phyloP scores from a whole-genome alignment of 345 rosid genomes.

The Aegle marmelos region DNA sequence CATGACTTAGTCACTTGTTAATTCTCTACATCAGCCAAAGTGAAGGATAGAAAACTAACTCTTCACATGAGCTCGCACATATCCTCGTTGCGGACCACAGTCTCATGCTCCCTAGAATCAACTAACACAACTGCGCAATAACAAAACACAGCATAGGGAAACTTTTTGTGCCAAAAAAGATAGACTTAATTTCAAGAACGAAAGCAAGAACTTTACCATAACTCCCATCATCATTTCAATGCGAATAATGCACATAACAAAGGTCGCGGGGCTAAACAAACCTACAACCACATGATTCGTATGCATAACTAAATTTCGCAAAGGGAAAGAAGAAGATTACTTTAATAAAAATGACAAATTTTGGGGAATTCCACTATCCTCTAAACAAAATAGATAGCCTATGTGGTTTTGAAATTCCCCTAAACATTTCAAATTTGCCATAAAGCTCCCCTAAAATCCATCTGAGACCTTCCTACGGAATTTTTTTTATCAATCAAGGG shows the following conservation, averaged over 20 bases:
- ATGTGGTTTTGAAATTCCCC: neutral
- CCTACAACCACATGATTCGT: conserved; percentile 44
- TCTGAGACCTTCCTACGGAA: neutral
- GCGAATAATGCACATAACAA: conserved; percentile 98
- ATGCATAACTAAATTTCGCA: neutral
- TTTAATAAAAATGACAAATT: neutral
- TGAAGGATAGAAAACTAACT: conserved; percentile 45
- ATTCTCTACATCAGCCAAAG: conserved; percentile 9
- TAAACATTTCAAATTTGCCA: neutral
- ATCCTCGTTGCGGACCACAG: conserved; percentile 91
- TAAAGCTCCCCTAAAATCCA: neutral
- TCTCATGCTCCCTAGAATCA: conserved; percentile 94
- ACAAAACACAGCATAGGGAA: conserved; percentile 18
- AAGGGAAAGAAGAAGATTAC: neutral
- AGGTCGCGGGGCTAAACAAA: conserved; percentile 98
- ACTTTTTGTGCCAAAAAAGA: conserved; percentile 16
- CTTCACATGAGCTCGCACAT: conserved; percentile 94
- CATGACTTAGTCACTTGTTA: neutral
- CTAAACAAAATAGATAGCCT: neutral
- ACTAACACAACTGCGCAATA: conserved; percentile 79
- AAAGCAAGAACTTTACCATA: conserved; percentile 57
- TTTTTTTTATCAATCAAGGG: too few relatives aligned
- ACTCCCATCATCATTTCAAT: conserved; percentile 96
- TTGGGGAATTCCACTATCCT: neutral
- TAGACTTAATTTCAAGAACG: conserved; percentile 11